phyloP scores from a whole-genome alignment of 257 asterid species.

The Verbena officinalis region DNA sequence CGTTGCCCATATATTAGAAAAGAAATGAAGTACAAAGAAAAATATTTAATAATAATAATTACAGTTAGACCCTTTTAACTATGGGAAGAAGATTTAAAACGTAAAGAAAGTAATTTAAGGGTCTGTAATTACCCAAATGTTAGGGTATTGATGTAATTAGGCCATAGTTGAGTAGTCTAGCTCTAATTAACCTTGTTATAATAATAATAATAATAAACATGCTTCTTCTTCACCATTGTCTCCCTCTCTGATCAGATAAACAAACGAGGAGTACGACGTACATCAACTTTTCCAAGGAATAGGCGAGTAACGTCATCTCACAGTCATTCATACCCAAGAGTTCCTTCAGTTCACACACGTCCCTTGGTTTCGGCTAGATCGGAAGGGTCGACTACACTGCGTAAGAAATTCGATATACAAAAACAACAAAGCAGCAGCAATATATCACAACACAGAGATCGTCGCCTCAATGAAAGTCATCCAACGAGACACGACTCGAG shows the following conservation, averaged over 20 bases:
- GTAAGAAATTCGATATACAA: slow-evolving; percentile 38
- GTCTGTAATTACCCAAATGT: too few relatives aligned
- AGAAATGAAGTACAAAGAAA: too few relatives aligned
- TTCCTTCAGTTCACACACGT: slow-evolving; percentile 41
- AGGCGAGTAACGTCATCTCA: slow-evolving; percentile 41
- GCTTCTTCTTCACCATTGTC: too few relatives aligned
- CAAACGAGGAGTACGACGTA: slow-evolving; percentile 27
- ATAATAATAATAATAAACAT: too few relatives aligned
- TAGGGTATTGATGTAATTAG: too few relatives aligned
- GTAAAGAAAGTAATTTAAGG: too few relatives aligned
- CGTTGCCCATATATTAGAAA: too few relatives aligned
- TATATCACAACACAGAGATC: slow-evolving; percentile 24
- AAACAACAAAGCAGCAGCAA: slow-evolving; percentile 25
- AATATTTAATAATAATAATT: too few relatives aligned
- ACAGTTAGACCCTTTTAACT: too few relatives aligned
- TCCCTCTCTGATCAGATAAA: slow-evolving; percentile 44
- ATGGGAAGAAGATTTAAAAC: too few relatives aligned
- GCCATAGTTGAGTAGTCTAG: too few relatives aligned
- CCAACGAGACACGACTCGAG: slow-evolving; percentile 53
- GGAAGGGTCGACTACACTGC: slow-evolving; percentile 68
- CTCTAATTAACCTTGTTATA: too few relatives aligned
- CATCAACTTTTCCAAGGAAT: slow-evolving; percentile 41
- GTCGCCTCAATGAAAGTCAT: slow-evolving; percentile 30
- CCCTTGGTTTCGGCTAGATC: slow-evolving; percentile 62
- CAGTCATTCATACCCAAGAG: slow-evolving; percentile 64